These are phyloP conservation scores for Spergularia bocconei DNA, from an alignment of 148 eudicot species.

Conservation along the genomic window DNA sequence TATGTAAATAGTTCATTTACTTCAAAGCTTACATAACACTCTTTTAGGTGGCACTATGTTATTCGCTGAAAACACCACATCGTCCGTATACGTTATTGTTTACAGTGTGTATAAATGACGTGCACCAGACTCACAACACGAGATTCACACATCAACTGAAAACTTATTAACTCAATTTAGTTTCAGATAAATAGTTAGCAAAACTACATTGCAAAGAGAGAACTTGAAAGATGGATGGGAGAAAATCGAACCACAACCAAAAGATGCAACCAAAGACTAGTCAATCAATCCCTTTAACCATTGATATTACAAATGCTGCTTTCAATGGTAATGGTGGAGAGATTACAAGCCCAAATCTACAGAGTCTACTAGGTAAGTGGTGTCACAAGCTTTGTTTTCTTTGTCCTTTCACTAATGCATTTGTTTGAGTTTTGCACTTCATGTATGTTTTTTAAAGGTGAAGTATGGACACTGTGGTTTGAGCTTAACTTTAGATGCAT, in stretches of 20 bases:
- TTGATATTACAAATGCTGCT: background rate
- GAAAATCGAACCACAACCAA: constrained; percentile 2
- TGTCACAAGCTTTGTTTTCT: too few species aligned
- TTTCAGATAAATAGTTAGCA: background rate
- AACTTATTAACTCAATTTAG: background rate
- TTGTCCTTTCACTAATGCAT: too few species aligned
- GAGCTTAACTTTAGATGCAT: too few species aligned
- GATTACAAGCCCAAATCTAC: background rate
- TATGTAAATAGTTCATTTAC: background rate
- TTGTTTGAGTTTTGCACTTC: too few species aligned
- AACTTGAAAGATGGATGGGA: constrained; percentile 3
- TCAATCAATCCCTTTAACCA: background rate
- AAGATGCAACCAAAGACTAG: background rate
- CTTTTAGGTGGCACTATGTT: background rate
- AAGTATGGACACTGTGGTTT: too few species aligned
- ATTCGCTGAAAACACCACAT: background rate
- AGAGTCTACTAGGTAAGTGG: background rate
- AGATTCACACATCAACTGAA: background rate
- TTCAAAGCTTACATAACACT: background rate
- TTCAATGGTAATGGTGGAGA: background rate
- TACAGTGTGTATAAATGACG: background rate
- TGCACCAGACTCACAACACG: background rate
- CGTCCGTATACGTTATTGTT: background rate
- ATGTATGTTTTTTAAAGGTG: too few species aligned
- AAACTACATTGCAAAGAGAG: too few species aligned